These are phyloP conservation scores for Globisporangium nodosum DNA, from an alignment of 352 stramenopile genomes.

Conservation along the genomic window DNA sequence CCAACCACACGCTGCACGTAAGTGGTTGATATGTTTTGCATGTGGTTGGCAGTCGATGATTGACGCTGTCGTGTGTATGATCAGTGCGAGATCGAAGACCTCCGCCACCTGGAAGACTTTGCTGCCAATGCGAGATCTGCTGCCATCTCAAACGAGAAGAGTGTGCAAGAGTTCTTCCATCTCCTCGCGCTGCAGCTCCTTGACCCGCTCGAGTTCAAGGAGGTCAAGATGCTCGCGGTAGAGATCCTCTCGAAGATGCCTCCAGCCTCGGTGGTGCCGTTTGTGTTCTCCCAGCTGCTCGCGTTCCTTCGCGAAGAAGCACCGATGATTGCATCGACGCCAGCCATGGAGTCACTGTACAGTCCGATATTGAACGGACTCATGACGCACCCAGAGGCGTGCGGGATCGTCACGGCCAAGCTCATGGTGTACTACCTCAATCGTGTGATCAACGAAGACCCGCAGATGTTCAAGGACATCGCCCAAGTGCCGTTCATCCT, in stretches of 20 bases:
- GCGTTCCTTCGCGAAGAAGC: conserved; percentile 34
- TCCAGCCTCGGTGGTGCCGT: conserved; percentile 24
- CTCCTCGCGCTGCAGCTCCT: conserved; percentile 32
- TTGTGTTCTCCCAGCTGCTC: conserved; percentile 32
- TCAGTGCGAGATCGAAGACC: conserved; percentile 23
- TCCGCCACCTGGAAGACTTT: conserved; percentile 26
- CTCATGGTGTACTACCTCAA: conserved; percentile 79
- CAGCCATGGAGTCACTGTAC: conserved; percentile 8
- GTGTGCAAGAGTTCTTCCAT: conserved; percentile 26
- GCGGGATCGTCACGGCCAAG: conserved; percentile 53
- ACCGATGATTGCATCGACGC: background rate
- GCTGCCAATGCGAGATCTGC: background rate
- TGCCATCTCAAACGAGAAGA: background rate
- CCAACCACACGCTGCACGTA: conserved; percentile 16
- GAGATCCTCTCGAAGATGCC: conserved; percentile 52
- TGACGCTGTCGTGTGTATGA: background rate
- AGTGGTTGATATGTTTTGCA: background rate
- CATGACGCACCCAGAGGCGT: conserved; percentile 16
- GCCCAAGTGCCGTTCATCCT: conserved; percentile 20
- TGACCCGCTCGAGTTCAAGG: conserved; percentile 71
- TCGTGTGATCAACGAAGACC: conserved; percentile 43
- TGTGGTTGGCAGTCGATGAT: background rate
- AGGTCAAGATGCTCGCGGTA: conserved; percentile 65
- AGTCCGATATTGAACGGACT: conserved; percentile 13
- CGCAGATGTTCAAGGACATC: conserved; percentile 15